Evolutionary conservation across 2,329 filamentous ascomycete species (phyloP).

Genomic region (Aphanoascus verrucosus): DNA sequence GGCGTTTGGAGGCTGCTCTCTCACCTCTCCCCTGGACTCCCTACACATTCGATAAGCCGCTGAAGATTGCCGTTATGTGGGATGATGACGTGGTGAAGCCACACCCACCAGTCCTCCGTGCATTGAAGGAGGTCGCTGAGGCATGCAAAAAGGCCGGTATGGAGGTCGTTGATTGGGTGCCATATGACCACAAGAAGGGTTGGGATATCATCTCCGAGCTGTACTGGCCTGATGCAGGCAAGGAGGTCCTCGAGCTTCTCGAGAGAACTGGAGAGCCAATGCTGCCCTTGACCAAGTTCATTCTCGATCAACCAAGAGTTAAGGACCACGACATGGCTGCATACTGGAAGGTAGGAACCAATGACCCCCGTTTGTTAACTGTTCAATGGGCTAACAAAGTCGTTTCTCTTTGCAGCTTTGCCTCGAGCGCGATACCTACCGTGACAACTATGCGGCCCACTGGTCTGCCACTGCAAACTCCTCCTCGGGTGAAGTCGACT

Average conservation of each 20-base stretch:
- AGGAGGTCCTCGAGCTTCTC: constrained; percentile 43
- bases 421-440: constrained; percentile 24
- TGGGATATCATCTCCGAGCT: constrained; percentile 38
- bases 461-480: constrained; percentile 37
- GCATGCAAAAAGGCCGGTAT: constrained; percentile 16
- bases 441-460: constrained; percentile 35
- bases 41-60: constrained; percentile 16
- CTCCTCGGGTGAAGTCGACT: constrained; percentile 36
- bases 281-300: constrained; percentile 49
- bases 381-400: not conserved
- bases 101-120: constrained; percentile 50
- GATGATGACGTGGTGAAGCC: constrained; percentile 43
- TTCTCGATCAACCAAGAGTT: constrained; percentile 45
- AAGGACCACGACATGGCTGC: constrained; percentile 35
- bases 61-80: constrained; percentile 38
- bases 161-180: constrained; percentile 26
- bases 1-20: constrained; percentile 30
- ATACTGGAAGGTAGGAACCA: constrained; percentile 25
- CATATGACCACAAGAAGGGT: constrained; percentile 41
- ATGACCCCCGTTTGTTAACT: not conserved
- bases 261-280: constrained; percentile 47
- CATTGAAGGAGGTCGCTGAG: constrained; percentile 37
- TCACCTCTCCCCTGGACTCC: constrained; percentile 30
- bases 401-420: constrained; percentile 1
- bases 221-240: constrained; percentile 52